phyloP scores from a whole-genome alignment of 257 asterid genomes.

The Solanum okadae region DNA sequence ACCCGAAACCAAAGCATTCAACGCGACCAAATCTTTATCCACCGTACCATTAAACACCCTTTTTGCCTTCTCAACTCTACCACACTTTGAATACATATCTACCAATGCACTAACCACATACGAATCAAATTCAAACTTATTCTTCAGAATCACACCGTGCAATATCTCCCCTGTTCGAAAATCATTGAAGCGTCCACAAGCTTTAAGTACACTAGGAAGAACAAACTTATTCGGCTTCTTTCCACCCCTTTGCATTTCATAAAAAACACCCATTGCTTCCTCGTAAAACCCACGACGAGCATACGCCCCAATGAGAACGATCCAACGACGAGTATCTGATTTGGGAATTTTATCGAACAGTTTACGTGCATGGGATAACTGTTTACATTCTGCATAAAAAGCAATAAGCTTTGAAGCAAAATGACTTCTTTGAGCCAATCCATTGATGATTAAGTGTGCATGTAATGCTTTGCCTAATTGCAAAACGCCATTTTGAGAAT shows the following conservation, averaged over 20 bases:
- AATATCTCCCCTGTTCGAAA: constrained; percentile 31
- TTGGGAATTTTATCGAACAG: constrained; percentile 62
- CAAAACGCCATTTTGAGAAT: constrained; percentile 21
- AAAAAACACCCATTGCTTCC: constrained; percentile 37
- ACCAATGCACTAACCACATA: constrained; percentile 50
- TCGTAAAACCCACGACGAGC: constrained; percentile 40
- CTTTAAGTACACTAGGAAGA: constrained; percentile 66
- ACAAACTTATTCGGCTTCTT: constrained; percentile 27
- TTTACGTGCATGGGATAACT: constrained; percentile 27
- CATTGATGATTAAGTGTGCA: constrained; percentile 43
- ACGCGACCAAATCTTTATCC: constrained; percentile 42
- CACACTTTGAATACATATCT: constrained; percentile 57
- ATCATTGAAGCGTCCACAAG: constrained; percentile 58
- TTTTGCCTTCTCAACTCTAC: constrained; percentile 34
- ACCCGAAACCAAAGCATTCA: constrained; percentile 63
- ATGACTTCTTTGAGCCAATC: constrained; percentile 23
- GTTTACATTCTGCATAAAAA: constrained; percentile 32
- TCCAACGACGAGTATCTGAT: constrained; percentile 43
- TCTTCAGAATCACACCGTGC: constrained; percentile 39
- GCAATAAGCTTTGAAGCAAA: constrained; percentile 40
- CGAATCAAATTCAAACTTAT: constrained; percentile 31
- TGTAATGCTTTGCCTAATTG: constrained; percentile 41
- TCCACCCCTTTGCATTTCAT: constrained; percentile 32
- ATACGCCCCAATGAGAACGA: constrained; percentile 43
- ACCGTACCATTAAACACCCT: constrained; percentile 39